Base-by-base conservation (phyloP, 2,329 filamentous ascomycete genomes). In the Colletotrichum theobromicola region DNA sequence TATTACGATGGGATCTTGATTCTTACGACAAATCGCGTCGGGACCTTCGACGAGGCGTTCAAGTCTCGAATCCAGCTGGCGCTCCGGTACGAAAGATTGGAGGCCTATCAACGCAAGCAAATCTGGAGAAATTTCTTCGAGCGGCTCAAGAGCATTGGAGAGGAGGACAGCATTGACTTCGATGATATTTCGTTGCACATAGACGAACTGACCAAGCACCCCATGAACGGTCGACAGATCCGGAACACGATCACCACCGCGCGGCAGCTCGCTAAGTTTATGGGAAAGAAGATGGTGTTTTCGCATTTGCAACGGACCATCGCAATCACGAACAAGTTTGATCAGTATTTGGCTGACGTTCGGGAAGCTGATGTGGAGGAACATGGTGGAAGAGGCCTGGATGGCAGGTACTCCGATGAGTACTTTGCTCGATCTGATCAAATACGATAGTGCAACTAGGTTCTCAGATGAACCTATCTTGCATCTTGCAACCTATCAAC, bases 11-110 rank as follows among this genome's bases (percentile, higher is more conserved):
- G 64, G 0, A 67, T 67, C 13, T 32, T 57, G 46, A 87, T 89
- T 81, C 82, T 89, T 67, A 89, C 87, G 21, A 88, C 86, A 42
- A 89, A 88, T 80, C 83, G 87, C 2, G 61, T 67, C 10, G 68
- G 61, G 4, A 26, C 34, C 5, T 78, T 87, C 34, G 86, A 88
- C 73, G 83, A 85, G 24, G 86, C 86, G 0, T 85, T 86, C 72
- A 78, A 77, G 62, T 85, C 83, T 2, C 80, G 84, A 0, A 82
- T 85, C 28, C 83, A 85, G 7, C 24, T 58, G 16, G 55, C 55
- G 10, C 7, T 58, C 4, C 26, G 28, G 5, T 58, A 30, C 26
- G 55, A 58, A 21, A 58, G 32, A 26, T 7, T 30, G 4, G 37
- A 42, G 18, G 37, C 37, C 37, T n/a, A 42, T 18, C 37, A 42